phyloP scores from a whole-genome alignment of 208 protist species.

The Acanthamoeba triangularis region DNA sequence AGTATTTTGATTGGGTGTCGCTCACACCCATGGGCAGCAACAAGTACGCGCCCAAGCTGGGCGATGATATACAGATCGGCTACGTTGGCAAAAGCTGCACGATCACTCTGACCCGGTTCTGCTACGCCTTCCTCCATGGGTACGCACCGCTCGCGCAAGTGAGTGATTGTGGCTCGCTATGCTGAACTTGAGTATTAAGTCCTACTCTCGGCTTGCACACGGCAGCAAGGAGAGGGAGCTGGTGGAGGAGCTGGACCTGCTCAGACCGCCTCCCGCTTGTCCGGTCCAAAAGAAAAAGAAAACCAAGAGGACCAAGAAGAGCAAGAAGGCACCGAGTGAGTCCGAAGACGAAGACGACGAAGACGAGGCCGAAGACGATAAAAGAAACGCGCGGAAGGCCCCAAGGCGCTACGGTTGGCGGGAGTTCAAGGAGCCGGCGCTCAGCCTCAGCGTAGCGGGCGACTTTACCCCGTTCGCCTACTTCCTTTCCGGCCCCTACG shows the following conservation, averaged over 20 bases:
- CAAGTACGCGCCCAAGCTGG: background rate
- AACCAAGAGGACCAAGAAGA: background rate
- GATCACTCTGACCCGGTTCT: background rate
- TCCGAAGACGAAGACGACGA: background rate
- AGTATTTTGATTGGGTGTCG: background rate
- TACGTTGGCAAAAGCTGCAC: background rate
- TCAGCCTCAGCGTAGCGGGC: background rate
- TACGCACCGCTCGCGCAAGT: background rate
- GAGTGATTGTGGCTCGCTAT: background rate
- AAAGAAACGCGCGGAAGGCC: too few relatives aligned
- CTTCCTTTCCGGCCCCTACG: conserved; percentile 17
- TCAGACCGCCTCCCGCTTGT: background rate
- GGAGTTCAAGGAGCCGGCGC: background rate
- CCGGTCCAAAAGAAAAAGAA: background rate
- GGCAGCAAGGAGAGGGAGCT: background rate
- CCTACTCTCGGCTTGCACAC: background rate
- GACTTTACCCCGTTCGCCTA: background rate
- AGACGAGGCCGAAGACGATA: background rate
- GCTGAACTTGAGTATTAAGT: background rate
- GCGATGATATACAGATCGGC: background rate
- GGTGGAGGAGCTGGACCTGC: background rate
- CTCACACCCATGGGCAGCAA: background rate
- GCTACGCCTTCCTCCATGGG: background rate
- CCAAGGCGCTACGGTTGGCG: background rate
- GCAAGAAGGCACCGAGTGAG: background rate